These are phyloP conservation scores for Lactarius psammicola DNA, from an alignment of 768 basidiomycete genomes.

Conservation along the genomic window DNA sequence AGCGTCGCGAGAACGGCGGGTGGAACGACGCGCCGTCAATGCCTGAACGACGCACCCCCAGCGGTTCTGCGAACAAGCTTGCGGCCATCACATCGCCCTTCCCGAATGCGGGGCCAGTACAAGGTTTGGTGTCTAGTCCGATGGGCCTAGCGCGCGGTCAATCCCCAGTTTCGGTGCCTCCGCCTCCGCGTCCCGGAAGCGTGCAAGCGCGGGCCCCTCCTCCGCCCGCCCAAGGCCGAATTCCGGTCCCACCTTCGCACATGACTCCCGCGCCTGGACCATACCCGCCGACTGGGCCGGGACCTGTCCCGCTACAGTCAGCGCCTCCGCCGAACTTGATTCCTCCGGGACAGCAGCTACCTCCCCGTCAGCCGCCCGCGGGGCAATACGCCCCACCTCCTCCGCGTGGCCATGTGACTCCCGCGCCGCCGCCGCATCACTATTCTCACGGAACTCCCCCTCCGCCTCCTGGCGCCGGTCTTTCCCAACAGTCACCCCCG, in stretches of 20 bases:
- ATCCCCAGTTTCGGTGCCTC: conserved; percentile 46
- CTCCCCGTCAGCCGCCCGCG: conserved; percentile 42
- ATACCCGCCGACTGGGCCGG: conserved; percentile 13
- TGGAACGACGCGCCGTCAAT: conserved; percentile 89
- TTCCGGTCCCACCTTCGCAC: conserved; percentile 16
- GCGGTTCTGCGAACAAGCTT: conserved; percentile 51
- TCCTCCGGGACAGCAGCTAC: conserved; percentile 24
- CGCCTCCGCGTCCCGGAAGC: conserved; percentile 59
- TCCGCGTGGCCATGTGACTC: conserved; percentile 33
- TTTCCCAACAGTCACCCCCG: conserved; percentile 34
- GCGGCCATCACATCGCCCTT: conserved; percentile 85
- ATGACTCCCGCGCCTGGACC: conserved; percentile 7
- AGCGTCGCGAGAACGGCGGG: conserved; percentile 63
- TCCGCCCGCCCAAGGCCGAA: conserved; percentile 19
- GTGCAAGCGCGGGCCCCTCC: conserved; percentile 39
- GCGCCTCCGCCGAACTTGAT: conserved; percentile 18
- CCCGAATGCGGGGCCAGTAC: conserved; percentile 56
- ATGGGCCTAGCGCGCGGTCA: conserved; percentile 36
- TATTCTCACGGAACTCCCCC: conserved; percentile 39
- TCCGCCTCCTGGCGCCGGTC: conserved; percentile 42
- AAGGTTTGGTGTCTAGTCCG: conserved; percentile 30
- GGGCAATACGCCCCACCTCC: conserved; percentile 31
- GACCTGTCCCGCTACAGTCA: not conserved
- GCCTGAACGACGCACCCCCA: conserved; percentile 50
- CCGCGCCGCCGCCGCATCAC: conserved; percentile 31